Conservation (phyloP, 257 asterid genomes). For the Cruciata laevipes region DNA sequence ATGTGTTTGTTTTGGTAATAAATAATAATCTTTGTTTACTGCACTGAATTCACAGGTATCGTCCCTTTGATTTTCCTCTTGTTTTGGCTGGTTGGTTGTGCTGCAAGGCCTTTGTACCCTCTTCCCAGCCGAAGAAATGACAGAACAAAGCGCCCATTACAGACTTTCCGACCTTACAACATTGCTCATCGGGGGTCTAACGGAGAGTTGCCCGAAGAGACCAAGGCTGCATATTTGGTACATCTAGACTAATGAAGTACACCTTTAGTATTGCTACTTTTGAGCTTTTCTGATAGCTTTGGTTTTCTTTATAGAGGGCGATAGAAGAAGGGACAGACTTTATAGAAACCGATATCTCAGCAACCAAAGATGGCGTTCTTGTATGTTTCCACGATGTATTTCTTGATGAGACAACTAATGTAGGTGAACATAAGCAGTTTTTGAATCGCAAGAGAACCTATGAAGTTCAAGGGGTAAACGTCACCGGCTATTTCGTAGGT, state of each 20-base stretch:
- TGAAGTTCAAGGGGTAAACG: slow-evolving; percentile 61
- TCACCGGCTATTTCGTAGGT: slow-evolving; percentile 77
- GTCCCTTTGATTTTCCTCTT: slow-evolving; percentile 50
- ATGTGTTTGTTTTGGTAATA: background rate
- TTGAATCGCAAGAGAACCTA: slow-evolving; percentile 63
- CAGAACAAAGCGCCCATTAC: slow-evolving; percentile 61
- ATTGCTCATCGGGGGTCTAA: slow-evolving; percentile 99
- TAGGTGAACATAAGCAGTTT: slow-evolving; percentile 60
- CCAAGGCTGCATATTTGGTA: slow-evolving; percentile 83
- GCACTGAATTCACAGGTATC: slow-evolving; percentile 46
- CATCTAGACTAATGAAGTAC: background rate
- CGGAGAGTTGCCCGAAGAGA: slow-evolving; percentile 97
- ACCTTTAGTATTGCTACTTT: background rate
- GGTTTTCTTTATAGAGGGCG: slow-evolving; percentile 62
- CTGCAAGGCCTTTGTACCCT: slow-evolving; percentile 77
- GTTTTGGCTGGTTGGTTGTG: slow-evolving; percentile 58
- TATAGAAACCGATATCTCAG: slow-evolving; percentile 78
- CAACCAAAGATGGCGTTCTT: slow-evolving; percentile 85
- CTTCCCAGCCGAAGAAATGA: slow-evolving; percentile 89
- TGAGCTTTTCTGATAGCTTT: slow-evolving; percentile 4
- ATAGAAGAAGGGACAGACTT: slow-evolving; percentile 97
- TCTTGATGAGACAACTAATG: slow-evolving; percentile 68
- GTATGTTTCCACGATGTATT: slow-evolving; percentile 71
- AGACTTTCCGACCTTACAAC: slow-evolving; percentile 85
- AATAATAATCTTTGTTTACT: background rate